Conservation (phyloP, 805 yeast species). For the Lachancea mirantina region DNA sequence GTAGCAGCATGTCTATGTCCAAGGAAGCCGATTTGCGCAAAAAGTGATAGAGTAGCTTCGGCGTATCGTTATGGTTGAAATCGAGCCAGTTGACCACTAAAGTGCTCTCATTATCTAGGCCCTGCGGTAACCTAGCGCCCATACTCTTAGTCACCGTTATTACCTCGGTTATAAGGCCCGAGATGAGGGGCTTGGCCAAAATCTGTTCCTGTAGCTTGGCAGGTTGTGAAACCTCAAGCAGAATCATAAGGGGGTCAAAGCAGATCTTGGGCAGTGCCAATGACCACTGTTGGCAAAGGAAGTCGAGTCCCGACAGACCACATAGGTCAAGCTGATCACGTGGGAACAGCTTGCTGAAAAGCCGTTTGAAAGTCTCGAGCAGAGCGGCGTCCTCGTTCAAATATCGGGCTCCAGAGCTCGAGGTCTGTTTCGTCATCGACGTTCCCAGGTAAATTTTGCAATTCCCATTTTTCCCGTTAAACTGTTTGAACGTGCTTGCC, state of each 20-base stretch:
- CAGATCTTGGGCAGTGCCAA: slow-evolving; percentile 72
- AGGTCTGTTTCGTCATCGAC: slow-evolving; percentile 13
- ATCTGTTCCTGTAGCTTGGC: slow-evolving; percentile 53
- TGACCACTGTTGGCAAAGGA: slow-evolving; percentile 75
- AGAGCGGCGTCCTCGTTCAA: slow-evolving; percentile 16
- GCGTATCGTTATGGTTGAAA: slow-evolving; percentile 37
- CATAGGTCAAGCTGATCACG: slow-evolving; percentile 35
- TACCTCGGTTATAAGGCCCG: slow-evolving; percentile 73
- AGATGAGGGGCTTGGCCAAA: slow-evolving; percentile 75
- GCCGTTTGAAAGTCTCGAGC: slow-evolving; percentile 26
- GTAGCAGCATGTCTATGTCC: slow-evolving; percentile 65
- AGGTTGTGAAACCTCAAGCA: slow-evolving; percentile 68
- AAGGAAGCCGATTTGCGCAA: slow-evolving; percentile 45
- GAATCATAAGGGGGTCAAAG: slow-evolving; percentile 65
- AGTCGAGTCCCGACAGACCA: slow-evolving; percentile 36
- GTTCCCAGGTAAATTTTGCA: slow-evolving; percentile 42
- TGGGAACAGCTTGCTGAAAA: slow-evolving; percentile 29
- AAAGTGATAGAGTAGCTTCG: slow-evolving; percentile 61
- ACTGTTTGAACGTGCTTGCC: slow-evolving; percentile 30
- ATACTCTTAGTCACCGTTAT: slow-evolving; percentile 65
- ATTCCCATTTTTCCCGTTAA: slow-evolving; percentile 35
- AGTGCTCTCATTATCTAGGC: slow-evolving; percentile 60
- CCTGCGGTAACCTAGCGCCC: slow-evolving; percentile 66
- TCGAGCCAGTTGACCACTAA: slow-evolving; percentile 48
- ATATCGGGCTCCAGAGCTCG: slow-evolving; percentile 15